Conservation (phyloP, 352 stramenopile genomes). For the Globisporangium megalacanthum region DNA sequence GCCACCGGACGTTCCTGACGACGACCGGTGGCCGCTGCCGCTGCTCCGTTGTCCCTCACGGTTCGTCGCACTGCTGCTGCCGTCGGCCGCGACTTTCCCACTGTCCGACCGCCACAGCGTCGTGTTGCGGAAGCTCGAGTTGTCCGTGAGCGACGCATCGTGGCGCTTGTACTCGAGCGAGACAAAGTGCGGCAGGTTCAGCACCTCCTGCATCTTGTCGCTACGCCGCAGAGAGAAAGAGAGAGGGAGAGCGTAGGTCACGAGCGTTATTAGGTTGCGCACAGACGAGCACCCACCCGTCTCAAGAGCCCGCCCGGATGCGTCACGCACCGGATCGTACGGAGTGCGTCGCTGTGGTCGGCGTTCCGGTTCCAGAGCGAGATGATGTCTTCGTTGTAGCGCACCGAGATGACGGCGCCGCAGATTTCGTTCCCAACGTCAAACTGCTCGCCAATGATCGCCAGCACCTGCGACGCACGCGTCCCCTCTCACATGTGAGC, state of each 20-base stretch:
- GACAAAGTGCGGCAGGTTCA: constrained; percentile 90
- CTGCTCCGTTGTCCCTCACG: constrained; percentile 16
- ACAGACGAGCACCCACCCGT: background rate
- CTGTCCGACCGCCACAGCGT: constrained; percentile 60
- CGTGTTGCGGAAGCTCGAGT: constrained; percentile 75
- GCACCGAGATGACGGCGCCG: constrained; percentile 87
- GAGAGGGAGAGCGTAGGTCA: background rate
- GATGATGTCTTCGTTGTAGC: constrained; percentile 93
- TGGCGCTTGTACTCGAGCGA: constrained; percentile 91
- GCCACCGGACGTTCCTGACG: constrained; percentile 2
- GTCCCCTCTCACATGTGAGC: too few relatives aligned
- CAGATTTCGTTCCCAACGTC: constrained; percentile 93
- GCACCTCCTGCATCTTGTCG: constrained; percentile 85
- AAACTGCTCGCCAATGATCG: constrained; percentile 93
- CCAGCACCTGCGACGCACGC: constrained; percentile 50
- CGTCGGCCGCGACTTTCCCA: constrained; percentile 30
- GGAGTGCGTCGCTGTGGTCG: constrained; percentile 88
- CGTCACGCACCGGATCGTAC: constrained; percentile 58
- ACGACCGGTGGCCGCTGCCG: constrained; percentile 14
- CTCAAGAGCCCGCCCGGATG: too few relatives aligned
- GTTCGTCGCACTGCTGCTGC: constrained; percentile 47
- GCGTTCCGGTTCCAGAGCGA: constrained; percentile 93
- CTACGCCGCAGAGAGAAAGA: constrained; percentile 17
- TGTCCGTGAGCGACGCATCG: constrained; percentile 80
- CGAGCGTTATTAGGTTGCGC: background rate